These are phyloP conservation scores for Pseudocercospora macadamiae DNA, from an alignment of 2,329 filamentous ascomycete genomes.

Conservation along the genomic window DNA sequence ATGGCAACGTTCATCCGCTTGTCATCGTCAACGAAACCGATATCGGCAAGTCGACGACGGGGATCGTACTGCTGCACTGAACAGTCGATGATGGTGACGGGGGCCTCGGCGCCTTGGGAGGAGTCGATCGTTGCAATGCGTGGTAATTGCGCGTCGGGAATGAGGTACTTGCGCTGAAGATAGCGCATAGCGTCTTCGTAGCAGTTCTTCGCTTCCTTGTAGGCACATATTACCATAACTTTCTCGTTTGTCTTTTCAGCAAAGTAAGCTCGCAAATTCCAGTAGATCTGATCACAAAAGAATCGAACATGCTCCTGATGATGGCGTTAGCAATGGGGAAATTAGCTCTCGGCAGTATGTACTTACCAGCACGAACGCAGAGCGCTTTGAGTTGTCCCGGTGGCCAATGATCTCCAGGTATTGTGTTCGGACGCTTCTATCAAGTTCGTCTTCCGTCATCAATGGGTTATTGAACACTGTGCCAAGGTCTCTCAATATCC, in stretches of 20 bases:
- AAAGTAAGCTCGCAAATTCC: constrained; percentile 19
- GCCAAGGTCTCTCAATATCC: constrained; percentile 15
- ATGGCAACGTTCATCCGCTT: constrained; percentile 23
- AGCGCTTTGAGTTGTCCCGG: constrained; percentile 17
- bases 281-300: constrained; percentile 27
- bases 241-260: constrained; percentile 10
- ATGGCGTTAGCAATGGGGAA: background rate
- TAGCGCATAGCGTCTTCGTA: constrained; percentile 15
- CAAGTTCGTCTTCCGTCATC: constrained; percentile 8
- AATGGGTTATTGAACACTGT: background rate
- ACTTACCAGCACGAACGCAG: constrained; percentile 15
- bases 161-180: constrained; percentile 5
- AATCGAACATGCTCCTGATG: constrained; percentile 18
- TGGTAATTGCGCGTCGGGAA: constrained; percentile 14
- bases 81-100: constrained; percentile 25
- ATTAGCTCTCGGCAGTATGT: background rate
- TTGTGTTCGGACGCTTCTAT: constrained; percentile 19
- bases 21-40: constrained; percentile 23
- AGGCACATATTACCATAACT: constrained; percentile 25
- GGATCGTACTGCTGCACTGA: constrained; percentile 16
- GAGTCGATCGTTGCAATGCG: constrained; percentile 22
- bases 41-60: constrained; percentile 3
- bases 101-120: constrained; percentile 21
- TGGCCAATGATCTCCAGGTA: constrained; percentile 21
- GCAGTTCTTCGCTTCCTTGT: constrained; percentile 20